A percentile compares a stretch with the other conserved stretches of the same genome.
These are phyloP conservation scores for Fusarium musae DNA, from an alignment of 2,329 filamentous ascomycete species.

Conservation along the genomic window DNA sequence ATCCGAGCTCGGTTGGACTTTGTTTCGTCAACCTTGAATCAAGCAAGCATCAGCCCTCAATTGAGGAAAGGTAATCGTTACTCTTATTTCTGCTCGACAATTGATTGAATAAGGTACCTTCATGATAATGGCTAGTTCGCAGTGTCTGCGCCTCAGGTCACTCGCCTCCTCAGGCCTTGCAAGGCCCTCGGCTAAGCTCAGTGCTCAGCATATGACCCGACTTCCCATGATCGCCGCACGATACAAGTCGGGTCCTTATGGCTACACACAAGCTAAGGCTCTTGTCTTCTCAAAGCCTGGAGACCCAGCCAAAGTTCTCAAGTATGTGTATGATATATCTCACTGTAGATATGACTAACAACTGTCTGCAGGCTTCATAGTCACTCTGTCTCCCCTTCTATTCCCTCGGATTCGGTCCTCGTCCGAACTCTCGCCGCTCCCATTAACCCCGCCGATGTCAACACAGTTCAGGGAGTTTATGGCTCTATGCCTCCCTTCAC, in stretches of 20 bases:
- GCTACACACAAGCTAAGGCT: constrained; percentile 87
- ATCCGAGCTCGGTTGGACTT: constrained; percentile 22
- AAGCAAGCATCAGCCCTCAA: constrained; percentile 3
- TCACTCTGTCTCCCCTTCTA: constrained; percentile 80
- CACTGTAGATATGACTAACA: not conserved
- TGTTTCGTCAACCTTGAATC: constrained; percentile 12
- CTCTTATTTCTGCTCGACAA: not conserved
- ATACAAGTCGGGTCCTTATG: constrained; percentile 72
- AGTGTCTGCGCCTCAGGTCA: constrained; percentile 37
- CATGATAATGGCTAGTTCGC: constrained; percentile 38
- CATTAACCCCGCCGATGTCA: constrained; percentile 97
- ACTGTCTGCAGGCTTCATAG: constrained; percentile 67
- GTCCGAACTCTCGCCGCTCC: constrained; percentile 90
- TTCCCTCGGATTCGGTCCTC: constrained; percentile 73
- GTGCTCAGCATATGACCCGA: constrained; percentile 20
- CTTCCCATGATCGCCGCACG: constrained; percentile 50
- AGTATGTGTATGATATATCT: constrained; percentile 53
- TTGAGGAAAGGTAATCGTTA: not conserved
- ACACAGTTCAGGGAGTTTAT: constrained; percentile 97
- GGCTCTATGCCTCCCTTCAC: constrained; percentile 84
- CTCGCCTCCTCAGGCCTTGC: constrained; percentile 35
- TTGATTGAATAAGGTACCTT: not conserved
- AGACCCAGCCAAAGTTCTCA: constrained; percentile 77
- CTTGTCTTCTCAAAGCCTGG: constrained; percentile 80
- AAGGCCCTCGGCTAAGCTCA: constrained; percentile 38